Conservation (phyloP, 768 basidiomycete genomes). For the Termitomyces sp. region DNA sequence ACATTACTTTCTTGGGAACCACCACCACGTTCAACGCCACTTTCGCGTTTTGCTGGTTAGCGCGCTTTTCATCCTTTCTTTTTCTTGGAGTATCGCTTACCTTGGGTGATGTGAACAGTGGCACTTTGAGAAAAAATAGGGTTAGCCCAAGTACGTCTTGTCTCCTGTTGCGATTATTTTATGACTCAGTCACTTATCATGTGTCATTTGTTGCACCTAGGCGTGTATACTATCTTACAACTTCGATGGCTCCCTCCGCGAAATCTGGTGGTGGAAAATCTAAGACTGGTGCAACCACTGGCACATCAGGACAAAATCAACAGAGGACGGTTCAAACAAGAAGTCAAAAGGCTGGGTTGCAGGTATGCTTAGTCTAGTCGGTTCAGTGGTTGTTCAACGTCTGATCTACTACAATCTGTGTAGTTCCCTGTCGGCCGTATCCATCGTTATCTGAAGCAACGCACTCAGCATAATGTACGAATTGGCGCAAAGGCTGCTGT, state of each 20-base stretch:
- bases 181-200: neutral
- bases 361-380: constrained; percentile 43
- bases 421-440: constrained; percentile 98
- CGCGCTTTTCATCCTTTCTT: constrained; percentile 2
- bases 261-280: constrained; percentile 66
- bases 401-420: neutral
- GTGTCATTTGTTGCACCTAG: neutral
- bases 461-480: constrained; percentile 90
- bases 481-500: constrained; percentile 98
- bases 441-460: constrained; percentile 89
- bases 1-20: constrained; percentile 41
- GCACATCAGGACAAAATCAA: constrained; percentile 25
- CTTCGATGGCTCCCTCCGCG: constrained; percentile 42
- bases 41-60: constrained; percentile 27
- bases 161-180: constrained; percentile 13
- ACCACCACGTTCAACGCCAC: constrained; percentile 32
- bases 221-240: neutral
- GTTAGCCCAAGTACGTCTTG: constrained; percentile 13
- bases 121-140: neutral
- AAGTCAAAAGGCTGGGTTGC: constrained; percentile 84
- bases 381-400: neutral
- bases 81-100: neutral
- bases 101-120: neutral
- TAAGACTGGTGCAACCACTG: constrained; percentile 41
- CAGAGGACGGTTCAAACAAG: constrained; percentile 54